phyloP scores from a whole-genome alignment of 2,329 filamentous ascomycete species.

The Aspergillus japonicus region DNA sequence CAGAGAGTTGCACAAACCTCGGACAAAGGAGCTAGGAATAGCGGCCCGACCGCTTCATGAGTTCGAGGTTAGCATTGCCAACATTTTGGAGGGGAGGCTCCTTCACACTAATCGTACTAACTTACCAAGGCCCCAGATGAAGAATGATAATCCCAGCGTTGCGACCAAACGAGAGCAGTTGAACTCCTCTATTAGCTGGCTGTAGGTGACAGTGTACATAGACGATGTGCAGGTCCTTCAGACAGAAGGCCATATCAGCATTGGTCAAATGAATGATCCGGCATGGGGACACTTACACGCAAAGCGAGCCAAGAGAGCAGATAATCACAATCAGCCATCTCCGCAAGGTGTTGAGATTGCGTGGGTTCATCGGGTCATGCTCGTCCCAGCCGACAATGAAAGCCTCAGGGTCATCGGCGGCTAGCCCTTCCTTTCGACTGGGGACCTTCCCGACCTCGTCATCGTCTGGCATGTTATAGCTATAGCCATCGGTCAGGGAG shows the following conservation, averaged over 20 bases:
- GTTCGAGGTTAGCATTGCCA: constrained; percentile 12
- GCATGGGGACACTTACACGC: constrained; percentile 65
- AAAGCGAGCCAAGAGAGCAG: constrained; percentile 70
- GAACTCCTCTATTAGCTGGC: constrained; percentile 73
- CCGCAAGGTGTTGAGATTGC: constrained; percentile 62
- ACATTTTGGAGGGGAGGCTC: background rate
- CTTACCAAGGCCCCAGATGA: constrained; percentile 71
- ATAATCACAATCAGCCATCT: constrained; percentile 81
- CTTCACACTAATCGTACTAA: constrained; percentile 5
- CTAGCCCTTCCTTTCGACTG: constrained; percentile 17
- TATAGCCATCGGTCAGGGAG: constrained; percentile 39
- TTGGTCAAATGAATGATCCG: background rate
- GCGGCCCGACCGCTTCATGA: constrained; percentile 56
- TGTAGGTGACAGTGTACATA: constrained; percentile 84
- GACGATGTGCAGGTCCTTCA: constrained; percentile 76
- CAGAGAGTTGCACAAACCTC: constrained; percentile 42
- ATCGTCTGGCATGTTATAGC: constrained; percentile 25
- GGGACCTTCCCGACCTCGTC: constrained; percentile 19
- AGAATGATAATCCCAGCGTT: constrained; percentile 77
- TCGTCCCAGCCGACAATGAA: constrained; percentile 77
- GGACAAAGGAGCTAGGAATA: constrained; percentile 63
- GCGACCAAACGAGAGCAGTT: constrained; percentile 68
- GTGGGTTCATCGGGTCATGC: constrained; percentile 70
- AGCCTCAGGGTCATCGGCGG: constrained; percentile 23
- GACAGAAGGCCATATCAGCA: constrained; percentile 6